Evolutionary conservation across 805 yeast genomes (phyloP), one percentile per base, ranked within the genome.

Genomic region (Saturnispora diversa): DNA sequence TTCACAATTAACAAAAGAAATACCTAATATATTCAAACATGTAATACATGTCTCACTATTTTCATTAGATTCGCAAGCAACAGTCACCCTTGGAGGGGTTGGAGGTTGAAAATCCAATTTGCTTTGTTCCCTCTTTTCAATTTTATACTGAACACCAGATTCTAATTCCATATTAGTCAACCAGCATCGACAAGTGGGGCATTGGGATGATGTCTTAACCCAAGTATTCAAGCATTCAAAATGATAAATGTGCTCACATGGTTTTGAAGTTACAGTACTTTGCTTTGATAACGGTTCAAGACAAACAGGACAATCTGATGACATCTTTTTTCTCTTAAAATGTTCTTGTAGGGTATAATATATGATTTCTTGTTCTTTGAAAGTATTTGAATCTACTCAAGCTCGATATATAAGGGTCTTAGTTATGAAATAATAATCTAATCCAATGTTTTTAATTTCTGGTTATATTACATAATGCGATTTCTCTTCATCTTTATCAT

Each of bases 231-330:
- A 58, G 40, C 67, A 62, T 27, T 55, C 57, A 37, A 55, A 59
- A 39, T 62, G 67, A 33, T 62, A 62, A 23, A 44, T 45, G 43
- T 62, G 67, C 21, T 46, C 39, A 33, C 67, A 62, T 1, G 66
- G 66, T n/a, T 44, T 44, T 1, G 60, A 51, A 16, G 52, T 44
- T 2, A 62, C 61, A 11, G 54, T 46, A 9, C 43, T 42, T 29
- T 51, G 56, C 0, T 37, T 20, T 16, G 43, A 38, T 2, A 60
- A 40, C 3, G 35, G 23, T 29, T 61, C 65, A 16, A 61, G 40
- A 36, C 65, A 61, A 15, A 61, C 56, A 2, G 64, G 53, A 44
- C 65, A 61, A 8, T 52, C 42, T 9, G 10, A n/a, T 19, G 25
- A 13, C 32, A 37, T 37, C 6, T 3, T 34, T 16, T 3, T 15